Evolutionary conservation across 2,329 filamentous ascomycete species (phyloP).

Genomic region (Allantophomopsis cytisporea): DNA sequence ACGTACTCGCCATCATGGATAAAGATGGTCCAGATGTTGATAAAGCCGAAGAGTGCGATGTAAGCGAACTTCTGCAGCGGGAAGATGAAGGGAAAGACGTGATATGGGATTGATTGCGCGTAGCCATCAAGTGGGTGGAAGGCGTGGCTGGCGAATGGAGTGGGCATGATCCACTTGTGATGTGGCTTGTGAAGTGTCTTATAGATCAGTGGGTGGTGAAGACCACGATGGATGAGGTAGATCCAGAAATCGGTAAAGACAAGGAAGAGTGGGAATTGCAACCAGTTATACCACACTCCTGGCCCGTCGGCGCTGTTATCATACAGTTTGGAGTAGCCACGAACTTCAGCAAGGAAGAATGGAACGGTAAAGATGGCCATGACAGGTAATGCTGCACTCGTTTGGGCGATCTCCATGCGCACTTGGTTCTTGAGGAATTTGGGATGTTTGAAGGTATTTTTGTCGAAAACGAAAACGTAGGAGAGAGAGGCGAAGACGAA

Average conservation of each 20-base stretch:
- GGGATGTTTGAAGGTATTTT: constrained; percentile 75
- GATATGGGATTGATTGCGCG: constrained; percentile 79
- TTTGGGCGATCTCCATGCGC: constrained; percentile 70
- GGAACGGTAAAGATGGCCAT: constrained; percentile 75
- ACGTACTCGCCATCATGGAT: constrained; percentile 95
- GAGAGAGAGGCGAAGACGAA: constrained; percentile 74
- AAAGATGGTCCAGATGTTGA: constrained; percentile 95
- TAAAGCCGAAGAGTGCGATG: constrained; percentile 74
- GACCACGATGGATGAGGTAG: constrained; percentile 80
- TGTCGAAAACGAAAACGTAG: constrained; percentile 84
- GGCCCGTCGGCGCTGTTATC: constrained; percentile 65
- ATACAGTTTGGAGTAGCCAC: constrained; percentile 79
- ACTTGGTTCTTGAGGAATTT: constrained; percentile 95
- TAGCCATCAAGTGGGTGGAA: constrained; percentile 94
- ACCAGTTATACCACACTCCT: constrained; percentile 60
- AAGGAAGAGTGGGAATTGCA: constrained; percentile 82
- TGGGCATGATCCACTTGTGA: constrained; percentile 99
- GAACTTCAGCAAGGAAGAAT: constrained; percentile 72
- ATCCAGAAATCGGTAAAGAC: constrained; percentile 81
- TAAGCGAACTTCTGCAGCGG: constrained; percentile 86
- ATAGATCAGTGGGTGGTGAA: constrained; percentile 73
- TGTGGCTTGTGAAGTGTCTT: constrained; percentile 90
- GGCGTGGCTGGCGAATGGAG: constrained; percentile 80
- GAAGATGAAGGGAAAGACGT: constrained; percentile 85
- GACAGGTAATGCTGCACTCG: constrained; percentile 60